Percentiles rank a stretch among this genome's conserved stretches.
These are phyloP conservation scores for Globisporangium megalacanthum DNA, from an alignment of 352 stramenopile genomes.

Conservation along the genomic window DNA sequence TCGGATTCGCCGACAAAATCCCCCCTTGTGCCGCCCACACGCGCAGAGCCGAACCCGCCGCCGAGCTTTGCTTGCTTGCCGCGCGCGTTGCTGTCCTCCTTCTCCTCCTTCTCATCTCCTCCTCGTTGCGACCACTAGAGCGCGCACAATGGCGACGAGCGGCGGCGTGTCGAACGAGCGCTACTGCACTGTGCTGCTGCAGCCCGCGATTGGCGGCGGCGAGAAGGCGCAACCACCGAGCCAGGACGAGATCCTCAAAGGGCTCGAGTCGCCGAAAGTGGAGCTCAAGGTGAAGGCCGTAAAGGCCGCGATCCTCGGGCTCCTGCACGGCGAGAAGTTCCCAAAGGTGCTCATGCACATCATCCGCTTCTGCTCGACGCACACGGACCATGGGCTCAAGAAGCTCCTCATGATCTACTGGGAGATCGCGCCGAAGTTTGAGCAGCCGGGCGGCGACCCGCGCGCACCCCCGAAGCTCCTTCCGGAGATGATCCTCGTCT, in stretches of 20 bases:
- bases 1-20: too few relatives aligned
- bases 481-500: constrained; percentile 99
- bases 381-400: constrained; percentile 99
- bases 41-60: too few relatives aligned
- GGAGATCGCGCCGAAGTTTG: constrained; percentile 98
- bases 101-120: too few relatives aligned
- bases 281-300: constrained; percentile 97
- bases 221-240: constrained; percentile 66
- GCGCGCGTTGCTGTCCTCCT: too few relatives aligned
- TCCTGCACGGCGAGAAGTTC: constrained; percentile 98
- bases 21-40: too few relatives aligned
- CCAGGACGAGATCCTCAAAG: constrained; percentile 97
- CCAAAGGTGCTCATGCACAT: constrained; percentile 99
- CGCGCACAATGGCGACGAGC: constrained; percentile 8
- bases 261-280: constrained; percentile 93
- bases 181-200: constrained; percentile 83
- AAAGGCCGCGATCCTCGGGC: constrained; percentile 97
- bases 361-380: constrained; percentile 99
- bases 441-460: constrained; percentile 47
- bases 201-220: constrained; percentile 30
- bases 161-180: constrained; percentile 77
- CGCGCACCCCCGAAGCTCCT: constrained; percentile 90
- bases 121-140: too few relatives aligned
- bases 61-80: too few relatives aligned
- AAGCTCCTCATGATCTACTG: constrained; percentile 99